Percentiles rank a stretch among this genome's conserved stretches.
phyloP scores from a whole-genome alignment of 345 rosid genomes.

The Eucalyptus globulus region DNA sequence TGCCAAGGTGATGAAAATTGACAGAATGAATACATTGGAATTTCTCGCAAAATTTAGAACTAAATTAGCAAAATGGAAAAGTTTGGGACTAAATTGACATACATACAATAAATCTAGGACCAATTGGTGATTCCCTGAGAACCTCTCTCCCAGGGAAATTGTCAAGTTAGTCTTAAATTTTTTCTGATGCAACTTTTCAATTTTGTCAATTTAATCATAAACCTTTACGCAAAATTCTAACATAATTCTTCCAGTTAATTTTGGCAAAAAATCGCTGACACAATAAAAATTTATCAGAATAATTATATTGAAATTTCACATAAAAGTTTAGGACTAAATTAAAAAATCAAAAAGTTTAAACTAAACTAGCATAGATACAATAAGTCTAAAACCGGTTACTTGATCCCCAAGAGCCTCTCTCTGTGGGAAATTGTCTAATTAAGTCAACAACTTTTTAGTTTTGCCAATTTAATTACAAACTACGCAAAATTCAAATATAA shows the following conservation, averaged over 20 bases:
- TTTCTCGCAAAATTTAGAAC: neutral
- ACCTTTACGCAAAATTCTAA: neutral
- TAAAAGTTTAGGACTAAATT: neutral
- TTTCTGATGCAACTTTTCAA: neutral
- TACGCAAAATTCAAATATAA: neutral
- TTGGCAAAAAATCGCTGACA: rapidly evolving
- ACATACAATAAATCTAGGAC: neutral
- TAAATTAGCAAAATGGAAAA: neutral
- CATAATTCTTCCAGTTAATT: neutral
- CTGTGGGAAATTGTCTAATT: neutral
- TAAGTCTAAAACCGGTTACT: neutral
- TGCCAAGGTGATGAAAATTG: neutral
- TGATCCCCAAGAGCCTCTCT: too few relatives aligned
- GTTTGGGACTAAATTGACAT: neutral
- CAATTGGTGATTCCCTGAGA: neutral
- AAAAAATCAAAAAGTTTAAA: too few relatives aligned
- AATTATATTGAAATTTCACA: neutral
- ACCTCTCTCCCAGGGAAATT: neutral
- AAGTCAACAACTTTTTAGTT: neutral
- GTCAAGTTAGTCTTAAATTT: neutral
- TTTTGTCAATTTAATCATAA: neutral
- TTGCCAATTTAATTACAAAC: neutral
- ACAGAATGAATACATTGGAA: neutral
- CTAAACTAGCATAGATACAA: too few relatives aligned
- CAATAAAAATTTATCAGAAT: neutral